Base-by-base conservation (phyloP, 1,284 basidiomycete genomes). In the Cryptococcus sp. region DNA sequence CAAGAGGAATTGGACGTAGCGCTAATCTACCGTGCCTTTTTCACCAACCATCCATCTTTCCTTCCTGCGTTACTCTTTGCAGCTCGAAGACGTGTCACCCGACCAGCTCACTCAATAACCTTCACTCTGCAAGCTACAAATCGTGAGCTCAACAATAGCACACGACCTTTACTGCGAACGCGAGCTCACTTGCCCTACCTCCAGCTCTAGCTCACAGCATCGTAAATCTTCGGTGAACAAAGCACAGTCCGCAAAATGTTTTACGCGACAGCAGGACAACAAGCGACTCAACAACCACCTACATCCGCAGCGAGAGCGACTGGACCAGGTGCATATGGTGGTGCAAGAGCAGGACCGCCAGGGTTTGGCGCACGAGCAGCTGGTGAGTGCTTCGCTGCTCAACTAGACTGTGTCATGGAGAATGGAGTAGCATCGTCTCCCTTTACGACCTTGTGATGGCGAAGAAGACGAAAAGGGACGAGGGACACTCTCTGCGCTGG, bases 181-280 rank as follows among this genome's bases (percentile, higher is more conserved):
- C 30, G 30, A 35, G 30, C 30, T 35, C 30, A 35, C 13, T 2
- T 35, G 2, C 30, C 7, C 10, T 8, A 35, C 30, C 8, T 10
- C 3, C 10, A 35, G 30, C 30, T 35, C 35, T 30, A 22, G 46
- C 30, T 47, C 52, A 15, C 1, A 7, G 11, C 53, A 27, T 54
- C 38, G 11, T 39, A 20, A 27, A 51, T 20, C 38, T 22, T n/a
- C 48, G 19, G 22, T 46, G 13, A 4, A 45, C 35, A 48, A 41
- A n/a, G 19, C 54, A 46, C 23, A 50, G 27, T 47, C 20, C 50
- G 27, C 41, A 25, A 50, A 65, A 73, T 77, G 72, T 77, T 69
- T 60, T 77, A 73, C 68, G 69, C 73, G 43, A 69, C 72, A 52
- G 69, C 69, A 50, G 72, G 72, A n/a, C 66, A 69, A 55, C 70